Conservation (phyloP, 805 yeast genomes). For the Pichia kluyveri region DNA sequence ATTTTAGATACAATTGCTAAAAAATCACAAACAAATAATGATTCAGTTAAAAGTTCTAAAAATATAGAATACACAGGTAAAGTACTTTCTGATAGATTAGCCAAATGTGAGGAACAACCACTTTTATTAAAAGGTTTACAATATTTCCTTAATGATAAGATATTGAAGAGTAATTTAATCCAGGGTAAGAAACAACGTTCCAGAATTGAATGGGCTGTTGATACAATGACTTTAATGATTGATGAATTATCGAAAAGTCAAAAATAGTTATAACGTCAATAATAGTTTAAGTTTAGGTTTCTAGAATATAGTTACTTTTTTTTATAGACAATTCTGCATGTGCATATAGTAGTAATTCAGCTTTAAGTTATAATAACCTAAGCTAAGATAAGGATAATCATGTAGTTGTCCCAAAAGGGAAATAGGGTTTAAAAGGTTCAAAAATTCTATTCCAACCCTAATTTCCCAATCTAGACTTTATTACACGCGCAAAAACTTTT, state of each 20-base stretch:
- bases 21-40: constrained; percentile 39
- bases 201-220: constrained; percentile 62
- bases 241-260: constrained; percentile 26
- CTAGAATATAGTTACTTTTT: too few relatives aligned
- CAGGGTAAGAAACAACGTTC: constrained; percentile 44
- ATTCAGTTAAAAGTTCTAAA: constrained; percentile 26
- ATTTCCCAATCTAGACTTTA: too few relatives aligned
- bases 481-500: too few relatives aligned
- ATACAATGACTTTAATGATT: constrained; percentile 43
- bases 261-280: constrained; percentile 4
- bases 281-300: too few relatives aligned
- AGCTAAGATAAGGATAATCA: too few relatives aligned
- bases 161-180: constrained; percentile 38
- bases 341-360: too few relatives aligned
- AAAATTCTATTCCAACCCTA: too few relatives aligned
- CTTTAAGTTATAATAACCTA: too few relatives aligned
- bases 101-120: constrained; percentile 50
- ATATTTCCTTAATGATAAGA: constrained; percentile 43
- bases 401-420: too few relatives aligned
- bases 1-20: constrained; percentile 58
- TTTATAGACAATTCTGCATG: too few relatives aligned
- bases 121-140: constrained; percentile 58
- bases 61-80: constrained; percentile 27
- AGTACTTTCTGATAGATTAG: constrained; percentile 26
- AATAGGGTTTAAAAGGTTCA: too few relatives aligned